Conservation (phyloP, 306 rosid genomes). For the Fragaria ananassa region DNA sequence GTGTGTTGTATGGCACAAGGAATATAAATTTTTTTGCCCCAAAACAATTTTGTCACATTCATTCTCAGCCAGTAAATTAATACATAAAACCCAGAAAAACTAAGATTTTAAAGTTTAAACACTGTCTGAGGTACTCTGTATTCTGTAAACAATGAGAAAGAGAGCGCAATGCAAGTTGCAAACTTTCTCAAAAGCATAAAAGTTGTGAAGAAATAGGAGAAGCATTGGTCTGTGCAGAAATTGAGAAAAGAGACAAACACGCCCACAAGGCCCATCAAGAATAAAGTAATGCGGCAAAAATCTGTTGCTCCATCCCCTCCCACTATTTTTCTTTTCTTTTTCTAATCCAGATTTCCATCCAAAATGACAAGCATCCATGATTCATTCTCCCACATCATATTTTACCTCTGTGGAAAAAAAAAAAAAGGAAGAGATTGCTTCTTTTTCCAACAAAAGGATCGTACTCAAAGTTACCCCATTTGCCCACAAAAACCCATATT, state of each 20-base stretch:
- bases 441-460: slow-evolving; percentile 20
- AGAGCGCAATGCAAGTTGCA: slow-evolving; percentile 25
- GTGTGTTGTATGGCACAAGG: slow-evolving; percentile 2
- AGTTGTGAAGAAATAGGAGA: slow-evolving; percentile 39
- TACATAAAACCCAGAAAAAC: slow-evolving; percentile 20
- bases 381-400: slow-evolving; percentile 20
- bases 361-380: slow-evolving; percentile 40
- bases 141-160: background rate
- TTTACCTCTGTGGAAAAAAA: slow-evolving; percentile 33
- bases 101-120: background rate
- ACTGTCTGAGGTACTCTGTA: background rate
- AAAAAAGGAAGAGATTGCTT: slow-evolving; percentile 24
- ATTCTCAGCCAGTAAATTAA: slow-evolving; percentile 33
- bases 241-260: slow-evolving; percentile 37
- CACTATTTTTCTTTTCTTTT: background rate
- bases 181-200: slow-evolving; percentile 59
- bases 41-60: slow-evolving; percentile 29
- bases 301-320: slow-evolving; percentile 26
- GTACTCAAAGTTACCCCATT: slow-evolving; percentile 37
- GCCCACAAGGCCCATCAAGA: slow-evolving; percentile 43
- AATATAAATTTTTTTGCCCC: background rate
- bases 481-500: slow-evolving; percentile 29
- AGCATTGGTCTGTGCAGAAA: slow-evolving; percentile 36
- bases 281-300: slow-evolving; percentile 13
- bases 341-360: slow-evolving; percentile 26